Evolutionary conservation across 1,139 yeast species (phyloP).

Genomic region (Sugiyamaella xylanicola): DNA sequence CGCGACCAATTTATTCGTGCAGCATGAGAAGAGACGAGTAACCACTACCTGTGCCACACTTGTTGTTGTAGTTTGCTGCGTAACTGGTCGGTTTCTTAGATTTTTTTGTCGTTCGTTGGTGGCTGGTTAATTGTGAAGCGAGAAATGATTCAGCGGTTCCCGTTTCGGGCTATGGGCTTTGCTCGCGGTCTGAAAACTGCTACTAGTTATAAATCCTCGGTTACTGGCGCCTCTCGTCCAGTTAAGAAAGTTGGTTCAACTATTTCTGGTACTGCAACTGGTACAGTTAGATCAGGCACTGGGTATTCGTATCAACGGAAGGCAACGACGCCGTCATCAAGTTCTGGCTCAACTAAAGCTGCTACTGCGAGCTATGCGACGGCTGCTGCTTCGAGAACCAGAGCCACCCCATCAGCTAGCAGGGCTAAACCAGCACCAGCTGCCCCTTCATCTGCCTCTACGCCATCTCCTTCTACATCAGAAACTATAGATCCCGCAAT

Average conservation of each 20-base stretch:
- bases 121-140: neutral
- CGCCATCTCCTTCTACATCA: neutral
- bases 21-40: neutral
- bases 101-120: neutral
- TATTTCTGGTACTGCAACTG: neutral
- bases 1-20: constrained; percentile 3
- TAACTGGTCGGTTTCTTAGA: neutral
- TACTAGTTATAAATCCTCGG: constrained; percentile 10
- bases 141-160: neutral
- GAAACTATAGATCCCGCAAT: constrained; percentile 9
- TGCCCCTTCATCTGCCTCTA: constrained; percentile 1
- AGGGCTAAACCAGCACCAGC: constrained; percentile 6
- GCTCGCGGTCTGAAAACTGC: constrained; percentile 7
- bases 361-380: constrained; percentile 4
- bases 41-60: no score
- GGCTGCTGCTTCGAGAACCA: neutral
- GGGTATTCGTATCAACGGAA: neutral
- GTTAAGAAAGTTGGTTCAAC: neutral
- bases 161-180: neutral
- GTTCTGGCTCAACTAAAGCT: neutral
- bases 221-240: constrained; percentile 1
- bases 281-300: neutral
- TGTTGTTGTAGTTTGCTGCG: no score
- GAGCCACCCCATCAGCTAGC: no score
- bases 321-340: neutral